Percentiles rank a stretch among this genome's conserved stretches.
Evolutionary conservation across 768 basidiomycete species (phyloP).

Genomic region (Imleria badia): DNA sequence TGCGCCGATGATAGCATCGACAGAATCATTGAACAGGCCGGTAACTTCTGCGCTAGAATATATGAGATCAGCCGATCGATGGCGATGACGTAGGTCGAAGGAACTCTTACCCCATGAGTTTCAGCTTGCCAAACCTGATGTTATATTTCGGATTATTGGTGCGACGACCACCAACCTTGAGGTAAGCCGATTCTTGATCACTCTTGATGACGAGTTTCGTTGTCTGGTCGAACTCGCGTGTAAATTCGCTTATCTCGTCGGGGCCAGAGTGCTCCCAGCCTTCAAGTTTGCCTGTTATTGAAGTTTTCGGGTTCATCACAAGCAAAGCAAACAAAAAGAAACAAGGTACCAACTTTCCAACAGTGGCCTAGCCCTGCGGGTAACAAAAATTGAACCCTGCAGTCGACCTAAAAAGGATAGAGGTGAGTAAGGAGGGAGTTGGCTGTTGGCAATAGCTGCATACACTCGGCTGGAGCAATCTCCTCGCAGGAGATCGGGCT

Average conservation of each 20-base stretch:
- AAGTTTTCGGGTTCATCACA: too few species aligned
- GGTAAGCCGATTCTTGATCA: not conserved
- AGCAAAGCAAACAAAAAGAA: too few species aligned
- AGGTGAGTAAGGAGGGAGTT: not conserved
- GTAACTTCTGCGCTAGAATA: conserved; percentile 6
- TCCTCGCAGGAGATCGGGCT: conserved; percentile 32
- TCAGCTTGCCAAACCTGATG: conserved; percentile 8
- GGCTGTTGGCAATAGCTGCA: not conserved
- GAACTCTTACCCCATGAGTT: conserved; percentile 6
- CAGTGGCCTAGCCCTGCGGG: conserved; percentile 35
- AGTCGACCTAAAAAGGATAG: conserved; percentile 36
- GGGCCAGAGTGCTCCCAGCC: not conserved
- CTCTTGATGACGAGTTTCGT: conserved; percentile 7
- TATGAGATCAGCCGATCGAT: not conserved
- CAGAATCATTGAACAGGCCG: conserved; percentile 4
- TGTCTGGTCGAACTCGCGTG: conserved; percentile 1
- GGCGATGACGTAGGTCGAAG: not conserved
- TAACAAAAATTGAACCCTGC: conserved; percentile 48
- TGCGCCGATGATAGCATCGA: conserved; percentile 7
- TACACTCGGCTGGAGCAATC: conserved; percentile 32
- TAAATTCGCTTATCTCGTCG: not conserved
- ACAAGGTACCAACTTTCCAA: conserved; percentile 38
- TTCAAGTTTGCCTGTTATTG: not conserved
- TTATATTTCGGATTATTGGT: not conserved
- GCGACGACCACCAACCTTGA: conserved; percentile 2